Base-by-base conservation (phyloP, 305 asterid species). In the Fraxinus paxiana region DNA sequence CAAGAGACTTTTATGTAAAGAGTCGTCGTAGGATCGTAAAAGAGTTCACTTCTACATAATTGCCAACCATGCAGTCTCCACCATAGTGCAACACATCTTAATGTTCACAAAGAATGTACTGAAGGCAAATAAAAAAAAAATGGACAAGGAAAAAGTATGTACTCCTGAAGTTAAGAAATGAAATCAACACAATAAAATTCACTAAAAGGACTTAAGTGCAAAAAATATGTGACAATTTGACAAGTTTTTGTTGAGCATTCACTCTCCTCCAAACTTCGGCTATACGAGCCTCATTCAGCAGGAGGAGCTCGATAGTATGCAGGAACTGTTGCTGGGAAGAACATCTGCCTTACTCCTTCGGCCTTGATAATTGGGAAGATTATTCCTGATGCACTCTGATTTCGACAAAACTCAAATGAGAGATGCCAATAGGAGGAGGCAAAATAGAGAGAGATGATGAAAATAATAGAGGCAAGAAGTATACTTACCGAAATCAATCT, bases 311-410 rank as follows among this genome's bases (percentile, higher is more conserved):
- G 84, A 82, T 95, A 93, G 81, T 95, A 95, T 24, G 98, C 98
- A 13, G 97, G 95, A 70, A 93, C 92, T 0, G 98, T 93, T 1
- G 94, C 95, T 0, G 98, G 98, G 73, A 95, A 95, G 89, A 95
- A 95, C 98, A 95, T 93, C 86, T 95, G 98, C 82, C 97, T 87
- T 8, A 91, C 91, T 81, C 98, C 98, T 88, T 95, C 98, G 0
- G 98, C 98, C 90, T 87, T 95, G 73, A 95, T 92, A 75, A 95
- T 93, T 0, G 98, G 98, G 80, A 90, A 90, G 78, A 95, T 95
- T 38, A 95, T 93, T 35, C 91, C 94, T 1, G 98, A 92, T 5
- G 98, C 97, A 83, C 94, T 79, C 97, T 94, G 90, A 75, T 75
- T 71, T 70, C 15, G 8, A 82, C 12, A 73, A 72, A 65, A 72